Evolutionary conservation across 2,329 filamentous ascomycete species (phyloP).

Genomic region (Epichloe coenophiala): DNA sequence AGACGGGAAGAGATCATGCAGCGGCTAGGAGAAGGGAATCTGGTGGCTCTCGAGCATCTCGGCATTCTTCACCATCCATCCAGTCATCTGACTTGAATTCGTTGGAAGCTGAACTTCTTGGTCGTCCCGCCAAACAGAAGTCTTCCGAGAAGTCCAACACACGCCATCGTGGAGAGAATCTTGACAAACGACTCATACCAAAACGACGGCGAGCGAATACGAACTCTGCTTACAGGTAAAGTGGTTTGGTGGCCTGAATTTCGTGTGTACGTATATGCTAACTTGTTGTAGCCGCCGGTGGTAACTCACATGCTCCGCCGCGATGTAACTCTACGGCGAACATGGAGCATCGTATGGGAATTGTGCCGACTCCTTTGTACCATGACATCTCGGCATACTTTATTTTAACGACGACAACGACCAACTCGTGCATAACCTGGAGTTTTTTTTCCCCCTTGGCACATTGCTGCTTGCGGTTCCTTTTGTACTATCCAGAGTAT

Average conservation of each 20-base stretch:
- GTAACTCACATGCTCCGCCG: slow-evolving; percentile 8
- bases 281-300: slow-evolving; percentile 20
- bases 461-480: not conserved
- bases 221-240: slow-evolving; percentile 25
- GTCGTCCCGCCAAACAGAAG: slow-evolving; percentile 19
- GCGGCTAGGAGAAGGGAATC: slow-evolving; percentile 8
- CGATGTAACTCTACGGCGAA: not conserved
- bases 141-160: slow-evolving; percentile 12
- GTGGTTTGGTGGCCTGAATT: not conserved
- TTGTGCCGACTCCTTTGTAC: not conserved
- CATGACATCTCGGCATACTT: not conserved
- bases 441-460: not conserved
- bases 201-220: slow-evolving; percentile 21
- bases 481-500: not conserved
- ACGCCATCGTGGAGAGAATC: slow-evolving; percentile 10
- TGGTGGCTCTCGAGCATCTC: slow-evolving; percentile 13
- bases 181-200: slow-evolving; percentile 9
- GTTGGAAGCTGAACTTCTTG: slow-evolving; percentile 25
- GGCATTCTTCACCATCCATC: slow-evolving; percentile 17
- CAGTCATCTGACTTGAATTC: slow-evolving; percentile 25
- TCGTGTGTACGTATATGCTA: slow-evolving; percentile 1
- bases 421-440: slow-evolving; percentile 2
- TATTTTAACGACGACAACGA: slow-evolving; percentile 3
- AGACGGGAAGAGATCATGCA: not conserved
- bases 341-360: not conserved